Base-by-base conservation (phyloP, 73 alveolate genomes). In the Durusdinium trenchii region DNA sequence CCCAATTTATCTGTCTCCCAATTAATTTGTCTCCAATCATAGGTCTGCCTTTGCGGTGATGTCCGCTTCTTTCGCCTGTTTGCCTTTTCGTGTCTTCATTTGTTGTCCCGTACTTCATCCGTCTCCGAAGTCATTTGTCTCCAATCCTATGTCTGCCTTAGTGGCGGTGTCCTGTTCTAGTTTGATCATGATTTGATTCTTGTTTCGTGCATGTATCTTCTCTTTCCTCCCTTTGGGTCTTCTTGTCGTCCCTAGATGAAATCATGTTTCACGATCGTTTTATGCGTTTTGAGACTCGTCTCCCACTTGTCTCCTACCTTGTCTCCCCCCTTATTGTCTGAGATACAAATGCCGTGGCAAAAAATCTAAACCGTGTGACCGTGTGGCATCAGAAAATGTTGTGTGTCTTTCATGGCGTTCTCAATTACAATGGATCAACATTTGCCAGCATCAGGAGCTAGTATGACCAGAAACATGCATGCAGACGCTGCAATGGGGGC, bases 81-180 rank as follows among this genome's bases (percentile, higher is more conserved):
- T 20, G 10, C 20, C 67, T 54, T 20, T 54, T 54, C n/a, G n/a
- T n/a, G n/a, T n/a, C n/a, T n/a, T n/a, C n/a, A n/a, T n/a, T n/a
- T n/a, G n/a, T n/a, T n/a, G n/a, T n/a, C n/a, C n/a, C n/a, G n/a
- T n/a, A n/a, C n/a, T n/a, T n/a, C n/a, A n/a, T n/a, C n/a, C n/a
- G n/a, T n/a, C n/a, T n/a, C n/a, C n/a, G n/a, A n/a, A n/a, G n/a
- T n/a, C n/a, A n/a, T n/a, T n/a, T n/a, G n/a, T n/a, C n/a, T n/a
- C n/a, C n/a, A n/a, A n/a, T n/a, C n/a, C 67, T 54, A 20, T 54
- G 67, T 10, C 10, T 14, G 67, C 67, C 67, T 54, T 54, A 54
- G 67, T 54, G 67, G 67, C 67, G 67, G 67, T 54, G 67, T 54
- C 67, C 67, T n/a, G n/a, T n/a, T n/a, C n/a, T n/a, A n/a, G n/a